Conservation (phyloP, 345 rosid species). For the Gossypium turneri region DNA sequence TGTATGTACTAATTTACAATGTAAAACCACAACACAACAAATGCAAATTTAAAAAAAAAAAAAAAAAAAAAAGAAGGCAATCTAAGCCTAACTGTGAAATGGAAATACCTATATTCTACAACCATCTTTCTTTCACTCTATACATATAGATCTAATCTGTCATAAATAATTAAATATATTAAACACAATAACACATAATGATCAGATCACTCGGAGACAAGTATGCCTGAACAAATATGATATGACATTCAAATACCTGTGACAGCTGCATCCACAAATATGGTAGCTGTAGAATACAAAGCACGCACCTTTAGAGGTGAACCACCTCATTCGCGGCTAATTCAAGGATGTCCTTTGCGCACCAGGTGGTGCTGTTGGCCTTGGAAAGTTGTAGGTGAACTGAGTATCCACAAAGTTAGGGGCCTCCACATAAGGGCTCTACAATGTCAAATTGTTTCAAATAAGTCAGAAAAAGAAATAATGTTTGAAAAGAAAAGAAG, state of each 20-base stretch:
- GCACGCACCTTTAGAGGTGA: conserved; percentile 1
- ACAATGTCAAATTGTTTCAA: conserved; percentile 19
- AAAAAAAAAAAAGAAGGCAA: neutral
- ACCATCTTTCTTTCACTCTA: neutral
- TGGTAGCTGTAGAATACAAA: conserved; percentile 9
- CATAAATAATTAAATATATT: neutral
- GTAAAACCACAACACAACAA: neutral
- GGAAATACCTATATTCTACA: neutral
- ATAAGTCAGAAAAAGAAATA: conserved; percentile 4
- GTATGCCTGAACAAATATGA: neutral
- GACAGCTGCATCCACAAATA: neutral
- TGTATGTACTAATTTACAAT: conserved; percentile 6
- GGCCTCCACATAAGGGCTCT: conserved; percentile 80
- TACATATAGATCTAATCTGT: neutral
- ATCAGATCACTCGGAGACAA: neutral
- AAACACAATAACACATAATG: neutral
- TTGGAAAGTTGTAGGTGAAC: conserved; percentile 44
- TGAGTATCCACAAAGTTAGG: conserved; percentile 41
- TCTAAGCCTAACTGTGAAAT: neutral
- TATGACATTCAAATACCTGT: neutral
- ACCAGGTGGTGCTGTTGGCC: conserved; percentile 72
- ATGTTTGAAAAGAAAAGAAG: neutral
- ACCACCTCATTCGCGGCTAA: conserved; percentile 31
- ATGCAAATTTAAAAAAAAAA: neutral
- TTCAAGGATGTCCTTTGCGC: conserved; percentile 54